A percentile compares a stretch with the other conserved stretches of the same genome.
These are phyloP conservation scores for Colletotrichum sp. DNA, from an alignment of 2,329 filamentous ascomycete genomes.

Conservation along the genomic window DNA sequence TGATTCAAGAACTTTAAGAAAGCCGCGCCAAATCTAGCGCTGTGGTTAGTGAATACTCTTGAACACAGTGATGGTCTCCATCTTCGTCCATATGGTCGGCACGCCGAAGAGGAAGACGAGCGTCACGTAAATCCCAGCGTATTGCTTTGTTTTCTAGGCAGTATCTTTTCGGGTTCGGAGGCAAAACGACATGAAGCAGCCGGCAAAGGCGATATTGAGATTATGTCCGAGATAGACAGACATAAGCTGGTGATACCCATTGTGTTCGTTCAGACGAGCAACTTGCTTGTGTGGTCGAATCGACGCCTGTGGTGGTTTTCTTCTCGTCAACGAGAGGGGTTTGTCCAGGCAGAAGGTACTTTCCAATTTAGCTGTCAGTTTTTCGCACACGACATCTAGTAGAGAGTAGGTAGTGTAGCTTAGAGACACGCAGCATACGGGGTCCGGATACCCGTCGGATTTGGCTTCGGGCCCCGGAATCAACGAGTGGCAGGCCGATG, in stretches of 20 bases:
- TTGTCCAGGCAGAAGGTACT: background rate
- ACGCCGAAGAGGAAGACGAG: no score
- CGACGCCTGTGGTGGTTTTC: background rate
- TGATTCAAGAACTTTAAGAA: rapidly evolving
- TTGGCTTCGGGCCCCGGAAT: background rate
- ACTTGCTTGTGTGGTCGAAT: background rate
- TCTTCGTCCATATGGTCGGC: no score
- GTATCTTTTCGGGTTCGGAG: background rate
- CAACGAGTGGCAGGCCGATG: background rate
- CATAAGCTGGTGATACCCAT: background rate
- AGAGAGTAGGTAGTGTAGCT: background rate
- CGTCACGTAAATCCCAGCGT: background rate
- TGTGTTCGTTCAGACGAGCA: background rate
- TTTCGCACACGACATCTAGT: no score
- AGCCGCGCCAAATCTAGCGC: background rate
- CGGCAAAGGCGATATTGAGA: no score
- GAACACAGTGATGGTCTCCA: no score
- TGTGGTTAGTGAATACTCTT: no score
- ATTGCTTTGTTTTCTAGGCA: background rate
- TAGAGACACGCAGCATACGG: background rate
- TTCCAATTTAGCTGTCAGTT: background rate
- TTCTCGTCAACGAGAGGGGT: background rate
- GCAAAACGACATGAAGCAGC: no score
- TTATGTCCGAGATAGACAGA: no score
- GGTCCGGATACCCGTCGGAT: background rate